These are phyloP conservation scores for Emmonsiellopsis sp. DNA, from an alignment of 2,329 filamentous ascomycete species.

Conservation along the genomic window DNA sequence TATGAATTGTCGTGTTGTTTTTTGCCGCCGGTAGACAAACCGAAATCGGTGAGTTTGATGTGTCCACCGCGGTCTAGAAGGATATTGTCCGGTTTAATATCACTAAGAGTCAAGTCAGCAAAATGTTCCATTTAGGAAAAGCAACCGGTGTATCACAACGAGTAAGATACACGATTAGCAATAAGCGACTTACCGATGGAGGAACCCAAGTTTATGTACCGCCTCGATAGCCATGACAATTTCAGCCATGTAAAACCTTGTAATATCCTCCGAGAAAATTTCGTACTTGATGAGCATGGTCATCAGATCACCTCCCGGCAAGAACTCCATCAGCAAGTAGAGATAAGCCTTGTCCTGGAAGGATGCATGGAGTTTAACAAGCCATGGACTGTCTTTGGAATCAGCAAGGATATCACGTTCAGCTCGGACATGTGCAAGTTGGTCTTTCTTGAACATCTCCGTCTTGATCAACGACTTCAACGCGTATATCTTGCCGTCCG, in stretches of 20 bases:
- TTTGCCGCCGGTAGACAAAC: conserved; percentile 94
- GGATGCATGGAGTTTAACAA: conserved; percentile 95
- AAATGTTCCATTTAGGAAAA: not conserved
- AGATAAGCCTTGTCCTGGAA: conserved; percentile 95
- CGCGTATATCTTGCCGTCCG: conserved; percentile 93
- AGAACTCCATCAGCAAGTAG: conserved; percentile 99
- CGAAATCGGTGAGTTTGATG: conserved; percentile 97
- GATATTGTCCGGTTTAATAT: conserved; percentile 99
- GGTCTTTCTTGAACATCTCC: conserved; percentile 99
- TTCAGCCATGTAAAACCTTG: conserved; percentile 97
- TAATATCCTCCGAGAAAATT: conserved; percentile 98
- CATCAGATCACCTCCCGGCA: conserved; percentile 97
- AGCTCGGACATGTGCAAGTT: conserved; percentile 91
- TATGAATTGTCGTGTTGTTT: conserved; percentile 97
- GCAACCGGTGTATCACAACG: not conserved
- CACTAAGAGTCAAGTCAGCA: conserved; percentile 43
- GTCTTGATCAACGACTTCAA: conserved; percentile 98
- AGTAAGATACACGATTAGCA: not conserved
- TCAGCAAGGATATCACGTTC: conserved; percentile 97
- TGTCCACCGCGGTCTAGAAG: conserved; percentile 89
- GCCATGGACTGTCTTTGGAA: conserved; percentile 93
- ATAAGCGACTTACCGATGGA: conserved; percentile 66
- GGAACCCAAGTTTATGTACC: conserved; percentile 94
- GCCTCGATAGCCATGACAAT: conserved; percentile 97
- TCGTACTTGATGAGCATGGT: conserved; percentile 99